Evolutionary conservation across 225 moss, liverwort and hornwort genomes (phyloP).

Genomic region (Pleurozium schreberi): DNA sequence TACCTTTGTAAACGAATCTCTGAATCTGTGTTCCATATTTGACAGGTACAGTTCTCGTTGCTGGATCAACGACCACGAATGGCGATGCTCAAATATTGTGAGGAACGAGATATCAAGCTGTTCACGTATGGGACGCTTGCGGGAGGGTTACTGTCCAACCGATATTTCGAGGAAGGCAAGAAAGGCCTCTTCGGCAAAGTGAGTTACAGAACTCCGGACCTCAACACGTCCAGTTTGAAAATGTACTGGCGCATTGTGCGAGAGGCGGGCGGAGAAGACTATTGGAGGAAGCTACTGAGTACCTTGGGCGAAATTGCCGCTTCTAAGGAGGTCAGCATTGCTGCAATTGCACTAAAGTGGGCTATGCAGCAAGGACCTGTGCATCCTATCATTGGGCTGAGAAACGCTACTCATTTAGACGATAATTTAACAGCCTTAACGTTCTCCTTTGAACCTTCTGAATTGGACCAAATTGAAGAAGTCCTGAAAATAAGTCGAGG

Average conservation of each 20-base stretch:
- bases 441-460: slow-evolving; percentile 10
- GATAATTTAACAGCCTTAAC: slow-evolving; percentile 26
- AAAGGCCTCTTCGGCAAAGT: slow-evolving; percentile 27
- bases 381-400: slow-evolving; percentile 37
- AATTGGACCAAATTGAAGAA: slow-evolving; percentile 33
- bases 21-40: not conserved
- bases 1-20: not conserved
- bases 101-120: slow-evolving; percentile 30
- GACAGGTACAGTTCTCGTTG: slow-evolving; percentile 37
- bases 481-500: slow-evolving; percentile 20
- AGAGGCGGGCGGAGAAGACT: slow-evolving; percentile 35
- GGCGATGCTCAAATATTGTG: slow-evolving; percentile 34
- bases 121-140: slow-evolving; percentile 45
- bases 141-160: slow-evolving; percentile 31
- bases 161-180: slow-evolving; percentile 26
- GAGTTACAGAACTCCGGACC: slow-evolving; percentile 25
- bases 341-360: slow-evolving; percentile 28
- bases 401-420: slow-evolving; percentile 28
- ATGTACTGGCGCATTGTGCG: slow-evolving; percentile 44
- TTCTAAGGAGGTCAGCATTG: slow-evolving; percentile 24
- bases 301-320: slow-evolving; percentile 20
- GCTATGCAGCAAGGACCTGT: slow-evolving; percentile 48
- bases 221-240: slow-evolving; percentile 48
- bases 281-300: slow-evolving; percentile 24
- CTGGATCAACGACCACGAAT: slow-evolving; percentile 32